Evolutionary conservation across 2,329 filamentous ascomycete genomes (phyloP).

Genomic region (Bipolaris victoriae): DNA sequence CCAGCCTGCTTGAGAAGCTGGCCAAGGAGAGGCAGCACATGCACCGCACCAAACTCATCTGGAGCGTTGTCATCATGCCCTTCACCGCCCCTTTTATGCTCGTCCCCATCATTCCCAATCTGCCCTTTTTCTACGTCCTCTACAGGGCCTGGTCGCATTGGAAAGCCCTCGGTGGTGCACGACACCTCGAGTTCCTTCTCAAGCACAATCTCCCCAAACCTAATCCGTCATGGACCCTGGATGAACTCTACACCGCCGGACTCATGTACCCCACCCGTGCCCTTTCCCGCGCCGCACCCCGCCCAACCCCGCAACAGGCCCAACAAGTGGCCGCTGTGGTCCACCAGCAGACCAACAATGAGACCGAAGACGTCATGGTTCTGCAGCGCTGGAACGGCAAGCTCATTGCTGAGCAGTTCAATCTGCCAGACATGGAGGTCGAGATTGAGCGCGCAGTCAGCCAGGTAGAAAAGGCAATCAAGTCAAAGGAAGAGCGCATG

Average conservation of each 20-base stretch:
- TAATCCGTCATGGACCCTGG: conserved; percentile 70
- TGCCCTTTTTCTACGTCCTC: conserved; percentile 94
- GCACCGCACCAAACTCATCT: conserved; percentile 77
- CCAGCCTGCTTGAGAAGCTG: conserved; percentile 69
- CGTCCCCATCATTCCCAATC: conserved; percentile 85
- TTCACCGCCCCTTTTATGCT: conserved; percentile 81
- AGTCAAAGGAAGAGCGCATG: conserved; percentile 45
- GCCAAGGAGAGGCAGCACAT: conserved; percentile 80
- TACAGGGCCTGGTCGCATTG: conserved; percentile 73
- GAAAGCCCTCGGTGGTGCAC: conserved; percentile 77
- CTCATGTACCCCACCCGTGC: conserved; percentile 53
- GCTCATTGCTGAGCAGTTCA: conserved; percentile 57
- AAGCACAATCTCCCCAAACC: conserved; percentile 72
- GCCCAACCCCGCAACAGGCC: conserved; percentile 47
- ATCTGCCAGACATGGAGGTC: conserved; percentile 59
- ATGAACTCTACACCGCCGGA: conserved; percentile 71
- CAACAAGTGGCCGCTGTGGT: conserved; percentile 48
- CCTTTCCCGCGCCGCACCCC: conserved; percentile 48
- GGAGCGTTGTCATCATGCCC: conserved; percentile 68
- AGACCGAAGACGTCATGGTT: conserved; percentile 56
- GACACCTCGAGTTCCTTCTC: conserved; percentile 81
- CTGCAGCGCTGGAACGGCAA: conserved; percentile 59
- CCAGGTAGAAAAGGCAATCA: conserved; percentile 56
- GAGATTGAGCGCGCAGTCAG: conserved; percentile 61
- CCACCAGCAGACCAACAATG: conserved; percentile 49